Evolutionary conservation across 1,284 basidiomycete genomes (phyloP).

Genomic region (Erythrobasidium hasegawianum): DNA sequence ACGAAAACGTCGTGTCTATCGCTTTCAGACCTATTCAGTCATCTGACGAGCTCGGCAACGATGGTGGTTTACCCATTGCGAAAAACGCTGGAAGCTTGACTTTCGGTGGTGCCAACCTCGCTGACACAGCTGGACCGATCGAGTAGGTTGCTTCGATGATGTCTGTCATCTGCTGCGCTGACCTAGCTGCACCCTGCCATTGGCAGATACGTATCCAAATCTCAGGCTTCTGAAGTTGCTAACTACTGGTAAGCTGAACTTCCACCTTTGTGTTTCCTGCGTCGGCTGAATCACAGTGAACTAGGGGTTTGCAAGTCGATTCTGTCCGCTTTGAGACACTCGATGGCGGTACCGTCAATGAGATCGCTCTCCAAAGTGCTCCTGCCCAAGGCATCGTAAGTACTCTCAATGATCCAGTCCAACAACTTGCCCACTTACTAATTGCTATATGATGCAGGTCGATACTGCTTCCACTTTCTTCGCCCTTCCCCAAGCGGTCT

Average conservation of each 20-base stretch:
- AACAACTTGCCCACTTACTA: no score
- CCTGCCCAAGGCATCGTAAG: conserved; percentile 25
- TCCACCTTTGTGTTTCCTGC: no score
- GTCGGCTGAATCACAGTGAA: no score
- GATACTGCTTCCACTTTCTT: conserved; percentile 26
- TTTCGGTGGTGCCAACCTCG: conserved; percentile 22
- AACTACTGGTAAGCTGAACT: background rate
- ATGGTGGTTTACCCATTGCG: conserved; percentile 21
- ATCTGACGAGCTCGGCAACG: background rate
- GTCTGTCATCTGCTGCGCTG: no score
- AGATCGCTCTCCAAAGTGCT: background rate
- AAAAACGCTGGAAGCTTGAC: conserved; percentile 22
- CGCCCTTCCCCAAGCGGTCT: conserved; percentile 12
- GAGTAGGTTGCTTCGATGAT: no score
- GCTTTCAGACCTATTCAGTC: background rate
- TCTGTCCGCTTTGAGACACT: conserved; percentile 23
- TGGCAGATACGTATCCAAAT: background rate
- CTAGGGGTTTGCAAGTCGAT: conserved; percentile 25
- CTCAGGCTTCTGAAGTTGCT: background rate
- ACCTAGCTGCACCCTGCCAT: no score
- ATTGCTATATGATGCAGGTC: conserved; percentile 20
- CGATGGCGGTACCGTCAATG: conserved; percentile 7
- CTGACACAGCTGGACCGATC: conserved; percentile 11
- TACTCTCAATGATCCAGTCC: background rate
- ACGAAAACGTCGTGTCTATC: background rate